A percentile compares a stretch with the other conserved stretches of the same genome.
Conservation (phyloP, 495 filamentous ascomycete species). For the Jackrogersella minutella region DNA sequence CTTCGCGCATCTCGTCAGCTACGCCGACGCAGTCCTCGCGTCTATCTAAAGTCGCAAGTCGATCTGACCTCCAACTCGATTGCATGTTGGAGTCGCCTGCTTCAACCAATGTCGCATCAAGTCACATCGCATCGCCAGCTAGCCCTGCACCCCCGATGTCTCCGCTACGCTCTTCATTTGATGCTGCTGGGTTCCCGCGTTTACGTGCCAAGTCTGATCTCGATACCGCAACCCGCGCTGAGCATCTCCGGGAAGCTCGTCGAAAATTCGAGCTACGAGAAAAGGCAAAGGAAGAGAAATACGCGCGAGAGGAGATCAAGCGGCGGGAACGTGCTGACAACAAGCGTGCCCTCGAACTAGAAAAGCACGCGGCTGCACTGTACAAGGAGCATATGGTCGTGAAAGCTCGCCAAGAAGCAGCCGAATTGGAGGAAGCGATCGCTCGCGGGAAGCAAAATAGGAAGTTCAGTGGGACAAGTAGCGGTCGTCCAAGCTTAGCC, state of each 20-base stretch:
- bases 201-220: slow-evolving; percentile 61
- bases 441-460: slow-evolving; percentile 42
- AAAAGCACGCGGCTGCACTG: slow-evolving; percentile 45
- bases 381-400: slow-evolving; percentile 41
- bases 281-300: slow-evolving; percentile 63
- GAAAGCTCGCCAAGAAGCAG: slow-evolving; percentile 37
- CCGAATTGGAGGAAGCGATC: slow-evolving; percentile 42
- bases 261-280: slow-evolving; percentile 63
- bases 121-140: slow-evolving; percentile 34
- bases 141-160: slow-evolving; percentile 50
- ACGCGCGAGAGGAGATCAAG: slow-evolving; percentile 62
- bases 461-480: slow-evolving; percentile 46
- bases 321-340: slow-evolving; percentile 58
- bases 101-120: slow-evolving; percentile 34
- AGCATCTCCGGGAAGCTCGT: slow-evolving; percentile 60
- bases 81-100: slow-evolving; percentile 43
- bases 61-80: slow-evolving; percentile 51
- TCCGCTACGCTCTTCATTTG: slow-evolving; percentile 61
- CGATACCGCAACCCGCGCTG: slow-evolving; percentile 54
- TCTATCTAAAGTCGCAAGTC: slow-evolving; percentile 52
- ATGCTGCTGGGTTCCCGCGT: slow-evolving; percentile 57
- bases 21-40: slow-evolving; percentile 47
- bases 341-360: slow-evolving; percentile 54
- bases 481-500: slow-evolving; percentile 45
- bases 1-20: slow-evolving; percentile 43